phyloP scores from a whole-genome alignment of 306 rosid species.

The Fagus crenata region DNA sequence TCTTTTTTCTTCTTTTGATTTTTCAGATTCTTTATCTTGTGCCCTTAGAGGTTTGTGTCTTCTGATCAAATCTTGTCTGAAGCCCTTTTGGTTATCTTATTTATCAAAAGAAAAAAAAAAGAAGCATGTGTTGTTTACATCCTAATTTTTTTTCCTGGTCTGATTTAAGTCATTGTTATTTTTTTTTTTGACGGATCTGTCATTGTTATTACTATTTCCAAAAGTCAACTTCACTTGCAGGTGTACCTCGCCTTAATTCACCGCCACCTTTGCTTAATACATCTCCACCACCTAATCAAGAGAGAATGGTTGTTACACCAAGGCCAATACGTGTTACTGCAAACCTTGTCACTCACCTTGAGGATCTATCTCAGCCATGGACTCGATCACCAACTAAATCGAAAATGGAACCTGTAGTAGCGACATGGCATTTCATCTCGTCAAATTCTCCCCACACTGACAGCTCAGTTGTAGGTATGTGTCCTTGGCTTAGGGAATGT shows the following conservation, averaged over 20 bases:
- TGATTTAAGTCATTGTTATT: conserved; percentile 5
- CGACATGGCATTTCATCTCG: conserved; percentile 78
- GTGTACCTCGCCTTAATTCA: conserved; percentile 97
- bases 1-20: neutral
- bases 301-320: conserved; percentile 68
- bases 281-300: conserved; percentile 59
- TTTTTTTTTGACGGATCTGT: neutral
- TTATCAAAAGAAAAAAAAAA: conserved; percentile 18
- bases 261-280: conserved; percentile 80
- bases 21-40: conserved; percentile 12
- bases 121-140: neutral
- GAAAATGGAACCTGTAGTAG: conserved; percentile 80
- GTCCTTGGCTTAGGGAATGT: conserved; percentile 39
- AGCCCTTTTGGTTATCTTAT: conserved; percentile 17
- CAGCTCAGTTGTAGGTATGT: conserved; percentile 68
- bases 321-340: conserved; percentile 88
- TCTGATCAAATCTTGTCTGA: conserved; percentile 12
- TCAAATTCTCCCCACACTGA: conserved; percentile 55
- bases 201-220: conserved; percentile 16
- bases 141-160: conserved; percentile 8
- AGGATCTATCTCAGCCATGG: conserved; percentile 97
- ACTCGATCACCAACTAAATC: conserved; percentile 95
- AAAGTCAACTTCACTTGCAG: conserved; percentile 48
- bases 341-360: conserved; percentile 64
- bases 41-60: conserved; percentile 13